Percentiles rank a stretch among this genome's conserved stretches.
Conservation (phyloP, 805 yeast genomes). For the Sugiyamaella qingdaonensis region DNA sequence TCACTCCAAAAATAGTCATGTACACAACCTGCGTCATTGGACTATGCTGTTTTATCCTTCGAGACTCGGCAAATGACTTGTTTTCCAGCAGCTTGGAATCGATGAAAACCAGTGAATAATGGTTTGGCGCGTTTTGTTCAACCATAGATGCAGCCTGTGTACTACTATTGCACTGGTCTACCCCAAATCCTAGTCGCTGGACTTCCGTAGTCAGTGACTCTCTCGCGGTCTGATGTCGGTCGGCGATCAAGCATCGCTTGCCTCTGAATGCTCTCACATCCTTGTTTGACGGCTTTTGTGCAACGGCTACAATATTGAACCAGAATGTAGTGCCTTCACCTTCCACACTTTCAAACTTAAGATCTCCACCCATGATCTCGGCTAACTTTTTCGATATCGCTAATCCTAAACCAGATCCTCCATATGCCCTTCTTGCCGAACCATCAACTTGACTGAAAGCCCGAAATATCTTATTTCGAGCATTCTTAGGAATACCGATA, state of each 20-base stretch:
- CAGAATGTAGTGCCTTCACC: constrained; percentile 46
- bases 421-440: constrained; percentile 46
- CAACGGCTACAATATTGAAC: constrained; percentile 37
- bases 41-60: constrained; percentile 13
- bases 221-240: constrained; percentile 33
- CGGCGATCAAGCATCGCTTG: constrained; percentile 34
- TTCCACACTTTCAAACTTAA: constrained; percentile 43
- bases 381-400: constrained; percentile 47
- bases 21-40: constrained; percentile 21
- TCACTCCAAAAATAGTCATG: constrained; percentile 26
- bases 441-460: constrained; percentile 57
- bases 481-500: constrained; percentile 47
- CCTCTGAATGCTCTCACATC: constrained; percentile 16
- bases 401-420: constrained; percentile 51
- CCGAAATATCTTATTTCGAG: constrained; percentile 45
- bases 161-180: constrained; percentile 25
- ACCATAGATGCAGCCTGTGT: constrained; percentile 20
- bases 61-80: constrained; percentile 14
- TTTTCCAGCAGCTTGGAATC: constrained; percentile 18
- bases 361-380: constrained; percentile 46
- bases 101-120: constrained; percentile 21
- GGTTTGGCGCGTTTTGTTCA: constrained; percentile 9
- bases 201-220: constrained; percentile 35
- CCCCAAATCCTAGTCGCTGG: constrained; percentile 36
- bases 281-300: constrained; percentile 25